Base-by-base conservation (phyloP, 2,329 filamentous ascomycete species). In the Alternaria longipes region DNA sequence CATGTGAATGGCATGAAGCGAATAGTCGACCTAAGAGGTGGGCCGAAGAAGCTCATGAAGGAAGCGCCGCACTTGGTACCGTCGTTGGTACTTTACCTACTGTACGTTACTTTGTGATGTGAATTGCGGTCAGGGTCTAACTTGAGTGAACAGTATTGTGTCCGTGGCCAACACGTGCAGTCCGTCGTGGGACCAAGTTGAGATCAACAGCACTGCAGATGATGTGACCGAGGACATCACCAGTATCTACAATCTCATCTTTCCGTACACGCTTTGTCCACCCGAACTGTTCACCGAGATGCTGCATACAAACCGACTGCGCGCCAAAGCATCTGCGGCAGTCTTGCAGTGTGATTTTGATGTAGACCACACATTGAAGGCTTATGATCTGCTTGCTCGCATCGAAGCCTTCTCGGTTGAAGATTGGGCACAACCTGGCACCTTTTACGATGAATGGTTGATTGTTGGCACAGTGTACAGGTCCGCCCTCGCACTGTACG, bases 1-100 rank as follows among this genome's bases (percentile, higher is more conserved):
- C 74, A 77, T 53, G 65, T 70, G 12, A 60, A 65, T n/a, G 73
- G 70, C 1, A 60, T 77, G 38, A 60, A 69, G 38, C 67, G 55
- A 4, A 57, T 77, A 16, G 62, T 77, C 28, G 65, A 71, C n/a
- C 51, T 76, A 24, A 71, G 73, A 12, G 74, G 74, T 16, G 74
- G 74, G 0, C 46, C 73, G 14, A 67, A 60, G 56, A 49, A 53
- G 4, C 32, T 75, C 16, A 61, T 66, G 53, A 61, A 61, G 8
- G 42, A 60, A 5, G 54, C 62, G 5, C 62, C 63, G 7, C 61
- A 75, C n/a, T 50, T 76, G 7, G 53, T 62, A 12, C 61, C 69
- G 8, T 45, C 67, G 3, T 32, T 77, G 5, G 64, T 73, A 3
- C 55, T 76, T 1, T 74, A 73, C 40, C 30, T 73, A 6, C 50